These are phyloP conservation scores for Xylariaceae sp. DNA, from an alignment of 2,329 filamentous ascomycete species.

Conservation along the genomic window DNA sequence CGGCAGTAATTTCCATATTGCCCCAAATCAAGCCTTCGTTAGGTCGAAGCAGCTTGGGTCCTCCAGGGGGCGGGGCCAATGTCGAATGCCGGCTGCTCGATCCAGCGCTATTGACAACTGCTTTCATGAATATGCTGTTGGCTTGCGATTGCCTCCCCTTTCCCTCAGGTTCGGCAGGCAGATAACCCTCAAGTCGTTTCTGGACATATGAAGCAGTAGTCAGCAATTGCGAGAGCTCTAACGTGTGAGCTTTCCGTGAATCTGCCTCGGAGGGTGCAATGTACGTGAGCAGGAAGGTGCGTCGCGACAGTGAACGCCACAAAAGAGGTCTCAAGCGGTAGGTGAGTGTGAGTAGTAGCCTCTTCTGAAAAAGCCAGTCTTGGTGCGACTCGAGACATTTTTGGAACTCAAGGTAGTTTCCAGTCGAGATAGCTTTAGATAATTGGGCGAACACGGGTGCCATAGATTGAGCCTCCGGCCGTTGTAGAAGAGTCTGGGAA, in stretches of 20 bases:
- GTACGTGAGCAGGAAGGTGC: slow-evolving; percentile 74
- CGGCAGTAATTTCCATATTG: slow-evolving; percentile 54
- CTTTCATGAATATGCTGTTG: slow-evolving; percentile 49
- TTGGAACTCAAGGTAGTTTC: slow-evolving; percentile 72
- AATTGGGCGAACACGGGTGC: slow-evolving; percentile 67
- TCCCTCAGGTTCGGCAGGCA: slow-evolving; percentile 34
- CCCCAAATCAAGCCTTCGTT: slow-evolving; percentile 62
- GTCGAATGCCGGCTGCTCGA: slow-evolving; percentile 31
- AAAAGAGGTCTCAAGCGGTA: slow-evolving; percentile 77
- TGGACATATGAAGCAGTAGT: slow-evolving; percentile 63
- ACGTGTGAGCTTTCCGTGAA: slow-evolving; percentile 64
- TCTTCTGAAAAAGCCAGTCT: slow-evolving; percentile 71
- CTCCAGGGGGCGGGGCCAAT: slow-evolving; percentile 46
- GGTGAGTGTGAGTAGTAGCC: slow-evolving; percentile 70
- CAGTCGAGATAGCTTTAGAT: slow-evolving; percentile 66
- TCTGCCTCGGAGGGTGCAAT: slow-evolving; percentile 57
- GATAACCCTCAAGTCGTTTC: slow-evolving; percentile 56
- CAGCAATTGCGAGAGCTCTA: slow-evolving; percentile 68
- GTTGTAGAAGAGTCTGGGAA: slow-evolving; percentile 58
- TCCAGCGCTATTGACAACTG: slow-evolving; percentile 44
- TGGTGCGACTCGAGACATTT: slow-evolving; percentile 60
- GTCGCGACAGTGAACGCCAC: slow-evolving; percentile 77
- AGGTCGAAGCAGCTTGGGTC: slow-evolving; percentile 46
- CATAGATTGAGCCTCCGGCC: slow-evolving; percentile 66
- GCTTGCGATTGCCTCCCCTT: slow-evolving; percentile 39